These are phyloP conservation scores for Ophiorrhiza pumila DNA, from an alignment of 257 asterid species.

Conservation along the genomic window DNA sequence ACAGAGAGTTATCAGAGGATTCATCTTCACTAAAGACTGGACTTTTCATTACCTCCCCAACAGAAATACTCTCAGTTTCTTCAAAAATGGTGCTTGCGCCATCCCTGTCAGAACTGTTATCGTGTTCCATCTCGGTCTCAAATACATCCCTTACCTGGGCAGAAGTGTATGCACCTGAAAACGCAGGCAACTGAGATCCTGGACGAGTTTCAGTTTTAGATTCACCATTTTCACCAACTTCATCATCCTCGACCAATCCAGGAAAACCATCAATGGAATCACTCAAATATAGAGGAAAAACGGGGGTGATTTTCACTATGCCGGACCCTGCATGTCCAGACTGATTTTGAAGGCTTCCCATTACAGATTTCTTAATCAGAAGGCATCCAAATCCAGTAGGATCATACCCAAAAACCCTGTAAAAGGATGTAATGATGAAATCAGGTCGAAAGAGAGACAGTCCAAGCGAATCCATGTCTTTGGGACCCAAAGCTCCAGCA, in stretches of 20 bases:
- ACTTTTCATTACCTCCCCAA: conserved; percentile 96
- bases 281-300: conserved; percentile 82
- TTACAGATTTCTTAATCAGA: conserved; percentile 89
- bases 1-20: conserved; percentile 87
- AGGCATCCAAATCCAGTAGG: conserved; percentile 99
- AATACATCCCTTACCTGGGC: conserved; percentile 96
- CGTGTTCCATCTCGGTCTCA: conserved; percentile 89
- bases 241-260: conserved; percentile 71
- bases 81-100: conserved; percentile 95
- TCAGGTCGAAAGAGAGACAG: conserved; percentile 93
- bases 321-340: conserved; percentile 96
- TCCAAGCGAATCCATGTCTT: conserved; percentile 99
- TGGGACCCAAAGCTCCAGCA: conserved; percentile 98
- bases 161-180: conserved; percentile 96
- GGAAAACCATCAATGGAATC: conserved; percentile 92
- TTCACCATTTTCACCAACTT: conserved; percentile 54
- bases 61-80: conserved; percentile 83
- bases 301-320: conserved; percentile 85
- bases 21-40: conserved; percentile 97
- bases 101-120: conserved; percentile 81
- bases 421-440: conserved; percentile 90
- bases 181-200: conserved; percentile 85
- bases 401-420: conserved; percentile 93
- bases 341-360: conserved; percentile 86
- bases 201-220: conserved; percentile 52